Base-by-base conservation (phyloP, 169 alveolate genomes). In the Cryptosporidium muris region DNA sequence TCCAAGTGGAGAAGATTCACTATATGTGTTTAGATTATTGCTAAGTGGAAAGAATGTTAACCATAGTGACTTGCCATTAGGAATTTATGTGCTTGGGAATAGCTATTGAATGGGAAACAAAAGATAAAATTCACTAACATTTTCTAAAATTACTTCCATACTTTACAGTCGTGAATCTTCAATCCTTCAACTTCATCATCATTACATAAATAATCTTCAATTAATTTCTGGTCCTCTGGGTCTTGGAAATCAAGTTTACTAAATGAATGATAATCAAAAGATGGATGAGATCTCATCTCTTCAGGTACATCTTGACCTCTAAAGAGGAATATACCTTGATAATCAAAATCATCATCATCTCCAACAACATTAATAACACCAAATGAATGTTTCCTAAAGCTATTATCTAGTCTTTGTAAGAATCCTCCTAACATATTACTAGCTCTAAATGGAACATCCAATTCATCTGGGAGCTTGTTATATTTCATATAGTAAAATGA, bases 271-370 rank as follows among this genome's bases (percentile, higher is more conserved):
- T 95, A 97, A 88, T 97, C 99, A 90, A 91, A 98, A 3, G 98
- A 95, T 4, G 99, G 99, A 82, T 97, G 98, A 25, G 96, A 98
- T 66, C 91, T 89, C 96, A 97, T 91, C 88, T 90, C 92, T 65
- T 89, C 88, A 7, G 98, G 98, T 25, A 96, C 89, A 16, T 93
- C 98, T 6, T 80, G 88, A 48, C 99, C 99, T 91, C 98, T 94
- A 93, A 96, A 95, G 88, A 97, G 80, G 98, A 99, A 97, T 5
- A 97, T 98, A 11, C 99, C 99, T 88, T 90, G 94, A 52, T 97
- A 94, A 66, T 97, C 99, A 74, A 93, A 94, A 82, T 92, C 65
- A 48, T 95, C 95, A 51, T 88, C 97, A 63, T 94, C 94, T 38
- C 99, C 99, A 80, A 96, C 89, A 14, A 98, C 97, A 51, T 97